Evolutionary conservation across 2,329 filamentous ascomycete species (phyloP), one percentile per base, ranked within the genome.

Genomic region (Beauveria sp.): DNA sequence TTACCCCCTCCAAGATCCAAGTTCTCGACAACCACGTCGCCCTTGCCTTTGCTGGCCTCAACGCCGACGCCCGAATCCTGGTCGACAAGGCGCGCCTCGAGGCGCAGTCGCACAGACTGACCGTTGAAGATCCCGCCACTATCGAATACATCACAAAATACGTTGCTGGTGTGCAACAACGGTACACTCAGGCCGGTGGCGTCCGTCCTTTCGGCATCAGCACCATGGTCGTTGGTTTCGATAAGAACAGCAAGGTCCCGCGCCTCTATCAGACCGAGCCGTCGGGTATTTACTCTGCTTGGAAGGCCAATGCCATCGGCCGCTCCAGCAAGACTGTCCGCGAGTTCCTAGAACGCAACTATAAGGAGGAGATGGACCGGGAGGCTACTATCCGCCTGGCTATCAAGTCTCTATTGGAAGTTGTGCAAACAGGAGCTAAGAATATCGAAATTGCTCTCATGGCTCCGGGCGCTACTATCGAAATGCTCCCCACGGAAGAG

Each of bases 131-230:
- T 74, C 93, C 95, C 61, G 91, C 96, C 67, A 93, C 91, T 65
- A 96, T 99, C 76, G 95, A 99, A 80, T 99, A 99, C 83, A 97
- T 99, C 74, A 98, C 95, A 72, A 98, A 99, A 82, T 96, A 98
- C 72, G 89, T 99, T 66, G 95, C 95, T 60, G 91, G 93, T 62
- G 95, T 99, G 69, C 95, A 99, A 83, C 95, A 99, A 82, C 87
- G 92, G 77, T 99, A 99, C 83, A 99, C 95, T 53, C 95, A 99
- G 82, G 96, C 92, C 72, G 95, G 95, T 80, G 95, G 95, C 83
- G 95, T 99, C 59, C 84, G 95, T 71, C 95, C 95, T n/a, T 99
- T 99, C 73, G 95, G 95, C 65, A 97, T 99, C 76, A 97, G 92
- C 80, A 98, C 93, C 46, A 82, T 99, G 74, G 92, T 99, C 69